Base-by-base conservation (phyloP, 108 stramenopile species). In the Cyclotella cryptica region DNA sequence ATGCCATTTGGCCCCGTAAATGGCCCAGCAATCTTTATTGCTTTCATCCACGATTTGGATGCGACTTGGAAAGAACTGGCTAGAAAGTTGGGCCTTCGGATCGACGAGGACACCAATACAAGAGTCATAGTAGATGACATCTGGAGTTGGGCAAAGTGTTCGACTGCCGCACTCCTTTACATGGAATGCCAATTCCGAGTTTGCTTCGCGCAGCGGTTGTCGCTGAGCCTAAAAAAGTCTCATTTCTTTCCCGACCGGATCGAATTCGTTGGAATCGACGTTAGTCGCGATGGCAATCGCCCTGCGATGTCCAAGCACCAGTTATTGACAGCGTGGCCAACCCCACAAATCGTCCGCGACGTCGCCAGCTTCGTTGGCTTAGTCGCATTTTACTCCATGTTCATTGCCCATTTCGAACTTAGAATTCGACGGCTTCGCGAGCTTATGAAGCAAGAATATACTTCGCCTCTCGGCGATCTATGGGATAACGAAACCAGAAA, bases 361-460 rank as follows among this genome's bases (percentile, higher is more conserved):
- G 60, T 72, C 15, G 58, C 59, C 1, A 72, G 59, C 12, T 72
- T 72, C n/a, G 46, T 72, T 46, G 59, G 72, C 1, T 59, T 71
- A 11, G 10, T n/a, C 0, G 22, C 14, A 15, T 71, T 71, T 21
- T 71, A 71, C 57, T 11, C 18, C 21, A 10, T 11, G 30, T 71
- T 43, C 5, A 71, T 71, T 10, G 57, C 70, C 9, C 39, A 59
- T 24, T 71, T 71, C 43, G 70, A 71, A 41, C 6, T 43, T 6
- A 35, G 55, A 2, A 44, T 59, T 43, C 0, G n/a, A 8, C 57
- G 27, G 2, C 40, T 71, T 29, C 57, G 57, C 17, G 57, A 52
- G 3, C 10, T 71, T 26, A 71, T 59, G 29, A 41, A 44, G 47
- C 13, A 0, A 22, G 52, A 41, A 13, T 41, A 71, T 42, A 57